Base-by-base conservation (phyloP, 1,284 basidiomycete genomes). In the Xerocomus minutiporus region DNA sequence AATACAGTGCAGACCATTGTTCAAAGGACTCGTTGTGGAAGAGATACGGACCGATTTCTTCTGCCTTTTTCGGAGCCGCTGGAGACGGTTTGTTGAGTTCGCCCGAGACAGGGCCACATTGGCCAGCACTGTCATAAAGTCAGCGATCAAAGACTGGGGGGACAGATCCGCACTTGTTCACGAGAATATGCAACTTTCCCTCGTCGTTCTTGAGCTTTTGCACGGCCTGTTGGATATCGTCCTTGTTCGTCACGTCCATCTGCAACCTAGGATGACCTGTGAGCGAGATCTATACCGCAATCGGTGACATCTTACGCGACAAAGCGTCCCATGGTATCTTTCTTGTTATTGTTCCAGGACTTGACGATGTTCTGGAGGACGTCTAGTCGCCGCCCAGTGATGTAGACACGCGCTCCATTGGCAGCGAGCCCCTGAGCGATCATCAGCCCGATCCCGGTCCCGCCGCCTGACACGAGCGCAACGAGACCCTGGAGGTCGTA, bases 331-430 rank as follows among this genome's bases (percentile, higher is more conserved):
- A 71, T 74, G 15, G 65, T 66, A 39, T 60, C 60, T 12, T 42
- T 47, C 55, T 75, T 73, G 40, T 65, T 68, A 56, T 66, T 68
- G 42, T 75, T 71, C 75, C 80, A 83, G 15, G 70, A 71, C 40
- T 71, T 67, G 15, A 77, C 73, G 26, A 78, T 73, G 54, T 75
- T 80, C 60, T 85, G 74, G 25, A 91, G 74, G 2, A 87, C 80
- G 6, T 84, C 79, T 43, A 76, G 67, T 46, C 88, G 76, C 45
- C 88, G 74, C 9, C 86, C 84, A 1, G 81, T 82, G 60, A 93
- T 87, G 66, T 93, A 93, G 13, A 93, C 90, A 58, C 83, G 87
- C 13, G 90, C 88, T 2, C 89, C 88, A 60, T 84, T 87, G 23
- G 81, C 79, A 9, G 88, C 87, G 13, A 93, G 75, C 4, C 86